These are phyloP conservation scores for Botrytis paeoniae DNA, from an alignment of 2,329 filamentous ascomycete species.

Conservation along the genomic window DNA sequence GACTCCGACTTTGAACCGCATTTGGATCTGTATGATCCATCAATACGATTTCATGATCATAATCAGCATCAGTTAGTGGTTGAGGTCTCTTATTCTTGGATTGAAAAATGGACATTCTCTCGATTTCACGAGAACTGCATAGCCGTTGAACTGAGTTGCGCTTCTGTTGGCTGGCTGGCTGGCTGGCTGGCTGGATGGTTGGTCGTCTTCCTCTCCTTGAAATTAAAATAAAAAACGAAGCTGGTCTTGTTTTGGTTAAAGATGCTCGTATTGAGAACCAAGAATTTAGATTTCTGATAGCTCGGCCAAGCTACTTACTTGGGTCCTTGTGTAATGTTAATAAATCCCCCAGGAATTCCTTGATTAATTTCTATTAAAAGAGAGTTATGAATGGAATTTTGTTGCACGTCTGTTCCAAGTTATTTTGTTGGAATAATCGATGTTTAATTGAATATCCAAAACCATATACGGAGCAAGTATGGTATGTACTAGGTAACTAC, in stretches of 20 bases:
- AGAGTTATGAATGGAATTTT: background rate
- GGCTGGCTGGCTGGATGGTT: background rate
- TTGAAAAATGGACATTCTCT: constrained; percentile 16
- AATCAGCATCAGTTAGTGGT: constrained; percentile 57
- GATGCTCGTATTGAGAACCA: background rate
- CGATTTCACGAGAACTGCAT: constrained; percentile 17
- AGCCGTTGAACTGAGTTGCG: background rate
- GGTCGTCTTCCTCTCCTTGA: background rate
- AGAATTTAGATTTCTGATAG: background rate
- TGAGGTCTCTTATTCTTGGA: constrained; percentile 40
- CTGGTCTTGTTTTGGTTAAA: background rate
- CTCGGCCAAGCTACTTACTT: background rate
- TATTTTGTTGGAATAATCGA: constrained; percentile 12
- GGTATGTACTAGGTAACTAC: background rate
- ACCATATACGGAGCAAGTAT: background rate
- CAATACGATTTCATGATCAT: constrained; percentile 69
- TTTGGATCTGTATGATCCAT: constrained; percentile 47
- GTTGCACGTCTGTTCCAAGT: constrained; percentile 20
- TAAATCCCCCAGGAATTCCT: background rate
- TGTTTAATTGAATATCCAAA: background rate
- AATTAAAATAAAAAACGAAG: background rate
- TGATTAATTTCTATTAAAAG: background rate
- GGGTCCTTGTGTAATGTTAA: background rate
- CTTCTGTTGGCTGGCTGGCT: background rate
- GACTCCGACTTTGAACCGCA: constrained; percentile 22